phyloP scores from a whole-genome alignment of 208 protist genomes.

The Herpetomonas samuelpessoai region DNA sequence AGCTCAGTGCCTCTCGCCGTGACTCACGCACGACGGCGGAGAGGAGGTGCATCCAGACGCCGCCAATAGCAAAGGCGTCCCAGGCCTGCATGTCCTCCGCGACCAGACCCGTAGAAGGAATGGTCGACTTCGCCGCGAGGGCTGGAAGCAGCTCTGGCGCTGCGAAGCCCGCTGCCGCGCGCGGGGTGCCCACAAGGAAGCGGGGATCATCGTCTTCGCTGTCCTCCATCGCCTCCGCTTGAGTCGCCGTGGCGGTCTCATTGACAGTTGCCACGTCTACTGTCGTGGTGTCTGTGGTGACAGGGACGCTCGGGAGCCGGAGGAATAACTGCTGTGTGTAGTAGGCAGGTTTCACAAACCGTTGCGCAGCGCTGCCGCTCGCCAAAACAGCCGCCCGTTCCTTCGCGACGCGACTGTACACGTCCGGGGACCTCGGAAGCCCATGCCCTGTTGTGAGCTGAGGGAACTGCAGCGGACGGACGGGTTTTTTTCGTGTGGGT shows the following conservation, averaged over 20 bases:
- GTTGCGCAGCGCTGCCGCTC: slow-evolving; percentile 8
- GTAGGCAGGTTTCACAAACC: not conserved
- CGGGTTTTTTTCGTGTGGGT: not conserved
- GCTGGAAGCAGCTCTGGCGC: slow-evolving; percentile 18
- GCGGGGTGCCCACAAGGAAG: slow-evolving; percentile 17
- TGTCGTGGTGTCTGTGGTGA: not conserved
- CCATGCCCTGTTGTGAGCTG: too few relatives aligned
- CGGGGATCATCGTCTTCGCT: slow-evolving; percentile 5
- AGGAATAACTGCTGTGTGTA: slow-evolving; percentile 1
- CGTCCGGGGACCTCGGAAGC: not conserved
- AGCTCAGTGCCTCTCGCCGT: not conserved
- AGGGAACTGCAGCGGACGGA: not conserved
- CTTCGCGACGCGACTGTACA: slow-evolving; percentile 17
- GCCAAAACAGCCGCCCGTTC: slow-evolving; percentile 17
- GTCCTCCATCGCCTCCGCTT: not conserved
- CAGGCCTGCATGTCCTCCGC: slow-evolving; percentile 18
- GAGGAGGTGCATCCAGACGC: slow-evolving; percentile 20
- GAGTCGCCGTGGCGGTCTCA: not conserved
- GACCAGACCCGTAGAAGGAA: slow-evolving; percentile 8
- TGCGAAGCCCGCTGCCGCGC: slow-evolving; percentile 11
- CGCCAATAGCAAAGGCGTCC: slow-evolving; percentile 23
- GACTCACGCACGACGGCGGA: slow-evolving; percentile 3
- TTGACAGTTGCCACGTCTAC: not conserved
- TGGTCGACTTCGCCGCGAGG: slow-evolving; percentile 11
- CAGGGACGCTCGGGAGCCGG: not conserved